Percentiles rank a stretch among this genome's conserved stretches.
These are phyloP conservation scores for Taxillus chinensis DNA, from an alignment of 164 flowering plant genomes.

Conservation along the genomic window DNA sequence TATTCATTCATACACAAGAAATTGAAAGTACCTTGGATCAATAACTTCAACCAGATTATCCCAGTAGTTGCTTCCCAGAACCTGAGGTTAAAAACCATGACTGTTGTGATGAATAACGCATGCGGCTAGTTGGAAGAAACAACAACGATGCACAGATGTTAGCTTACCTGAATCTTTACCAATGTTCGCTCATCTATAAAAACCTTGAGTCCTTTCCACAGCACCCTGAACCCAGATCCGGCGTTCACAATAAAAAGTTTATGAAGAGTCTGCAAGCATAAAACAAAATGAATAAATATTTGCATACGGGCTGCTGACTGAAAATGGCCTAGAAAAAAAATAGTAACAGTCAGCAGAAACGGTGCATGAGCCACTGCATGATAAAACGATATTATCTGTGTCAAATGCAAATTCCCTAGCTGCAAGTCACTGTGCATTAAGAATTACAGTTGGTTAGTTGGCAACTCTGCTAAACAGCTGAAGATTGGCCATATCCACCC, in stretches of 20 bases:
- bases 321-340: no score
- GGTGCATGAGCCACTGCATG: no score
- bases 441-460: no score
- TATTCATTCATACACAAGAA: neutral
- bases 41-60: slow-evolving; percentile 34
- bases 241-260: slow-evolving; percentile 62
- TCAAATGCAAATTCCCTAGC: no score
- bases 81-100: slow-evolving; percentile 27
- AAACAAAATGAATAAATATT: neutral
- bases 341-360: no score
- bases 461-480: no score
- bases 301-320: no score
- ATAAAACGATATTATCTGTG: no score
- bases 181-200: slow-evolving; percentile 55
- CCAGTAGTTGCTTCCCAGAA: slow-evolving; percentile 44
- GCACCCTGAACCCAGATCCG: slow-evolving; percentile 57
- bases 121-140: neutral
- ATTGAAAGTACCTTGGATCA: slow-evolving; percentile 39
- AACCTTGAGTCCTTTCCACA: slow-evolving; percentile 52
- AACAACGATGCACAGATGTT: neutral
- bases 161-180: slow-evolving; percentile 45
- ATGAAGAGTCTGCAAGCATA: slow-evolving; percentile 44
- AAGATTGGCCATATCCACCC: no score
- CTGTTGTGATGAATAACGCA: neutral
- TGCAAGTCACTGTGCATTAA: no score